Percentiles rank a stretch among this genome's conserved stretches.
Conservation (phyloP, 176 grass and related monocot genomes). For the Aegilops bicornis region DNA sequence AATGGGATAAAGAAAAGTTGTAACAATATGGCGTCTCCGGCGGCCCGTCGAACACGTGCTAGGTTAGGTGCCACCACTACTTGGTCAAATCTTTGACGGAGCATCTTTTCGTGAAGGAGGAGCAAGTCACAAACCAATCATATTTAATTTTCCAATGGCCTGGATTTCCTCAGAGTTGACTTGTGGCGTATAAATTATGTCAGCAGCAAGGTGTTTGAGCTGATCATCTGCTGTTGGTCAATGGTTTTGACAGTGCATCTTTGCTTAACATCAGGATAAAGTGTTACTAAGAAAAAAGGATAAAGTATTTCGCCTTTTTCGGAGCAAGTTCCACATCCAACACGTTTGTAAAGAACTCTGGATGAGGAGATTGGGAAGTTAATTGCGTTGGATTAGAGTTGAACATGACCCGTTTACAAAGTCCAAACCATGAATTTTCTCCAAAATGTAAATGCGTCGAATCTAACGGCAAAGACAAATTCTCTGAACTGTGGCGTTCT, state of each 20-base stretch:
- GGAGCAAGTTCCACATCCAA: background rate
- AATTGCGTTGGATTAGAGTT: background rate
- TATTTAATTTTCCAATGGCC: background rate
- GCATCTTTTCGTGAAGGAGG: constrained; percentile 1
- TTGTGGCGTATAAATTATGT: background rate
- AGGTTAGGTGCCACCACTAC: background rate
- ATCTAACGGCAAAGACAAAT: background rate
- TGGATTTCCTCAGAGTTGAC: background rate
- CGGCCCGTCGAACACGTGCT: background rate
- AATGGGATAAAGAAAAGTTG: background rate
- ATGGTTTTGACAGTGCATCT: background rate
- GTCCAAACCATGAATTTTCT: background rate
- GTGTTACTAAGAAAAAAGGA: background rate
- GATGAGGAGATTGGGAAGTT: background rate
- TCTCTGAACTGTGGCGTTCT: background rate
- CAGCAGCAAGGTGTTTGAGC: background rate
- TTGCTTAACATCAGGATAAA: background rate
- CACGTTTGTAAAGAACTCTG: background rate
- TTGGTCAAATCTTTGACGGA: constrained; percentile 22
- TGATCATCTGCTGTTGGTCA: background rate
- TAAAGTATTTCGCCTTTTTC: background rate
- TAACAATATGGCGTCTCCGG: background rate
- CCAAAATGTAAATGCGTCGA: background rate
- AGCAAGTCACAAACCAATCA: background rate
- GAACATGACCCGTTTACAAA: background rate